Evolutionary conservation across 2,329 filamentous ascomycete species (phyloP).

Genomic region (Claviceps cyperi): DNA sequence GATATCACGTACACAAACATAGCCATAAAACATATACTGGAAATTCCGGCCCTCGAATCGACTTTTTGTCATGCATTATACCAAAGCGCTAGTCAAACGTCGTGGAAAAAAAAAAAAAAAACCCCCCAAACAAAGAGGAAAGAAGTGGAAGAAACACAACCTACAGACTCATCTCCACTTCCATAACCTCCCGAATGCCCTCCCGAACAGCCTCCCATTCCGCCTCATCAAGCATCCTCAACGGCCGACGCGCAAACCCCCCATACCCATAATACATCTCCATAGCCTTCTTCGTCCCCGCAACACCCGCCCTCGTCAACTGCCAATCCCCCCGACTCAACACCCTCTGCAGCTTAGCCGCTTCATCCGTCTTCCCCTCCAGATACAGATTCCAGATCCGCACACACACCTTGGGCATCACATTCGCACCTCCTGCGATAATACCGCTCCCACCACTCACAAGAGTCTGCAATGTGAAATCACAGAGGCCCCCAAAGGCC

Average conservation of each 20-base stretch:
- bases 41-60: no score
- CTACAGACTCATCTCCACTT: conserved; percentile 35
- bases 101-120: no score
- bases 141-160: no score
- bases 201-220: conserved; percentile 37
- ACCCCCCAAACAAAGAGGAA: no score
- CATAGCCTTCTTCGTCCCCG: conserved; percentile 74
- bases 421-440: conserved; percentile 74
- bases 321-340: conserved; percentile 71
- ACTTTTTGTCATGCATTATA: no score
- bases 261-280: conserved; percentile 74
- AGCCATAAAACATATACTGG: no score
- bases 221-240: conserved; percentile 49
- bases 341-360: conserved; percentile 60
- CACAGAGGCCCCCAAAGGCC: conserved; percentile 77
- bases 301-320: conserved; percentile 67
- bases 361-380: conserved; percentile 60
- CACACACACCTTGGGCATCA: conserved; percentile 70
- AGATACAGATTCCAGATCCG: conserved; percentile 64
- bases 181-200: conserved; percentile 49
- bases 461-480: conserved; percentile 74
- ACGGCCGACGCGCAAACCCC: conserved; percentile 56
- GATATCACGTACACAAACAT: no score
- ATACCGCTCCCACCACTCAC: conserved; percentile 68
- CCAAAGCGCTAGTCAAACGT: no score